Conservation (phyloP, 1,284 basidiomycete species). For the Ustilago tritici region DNA sequence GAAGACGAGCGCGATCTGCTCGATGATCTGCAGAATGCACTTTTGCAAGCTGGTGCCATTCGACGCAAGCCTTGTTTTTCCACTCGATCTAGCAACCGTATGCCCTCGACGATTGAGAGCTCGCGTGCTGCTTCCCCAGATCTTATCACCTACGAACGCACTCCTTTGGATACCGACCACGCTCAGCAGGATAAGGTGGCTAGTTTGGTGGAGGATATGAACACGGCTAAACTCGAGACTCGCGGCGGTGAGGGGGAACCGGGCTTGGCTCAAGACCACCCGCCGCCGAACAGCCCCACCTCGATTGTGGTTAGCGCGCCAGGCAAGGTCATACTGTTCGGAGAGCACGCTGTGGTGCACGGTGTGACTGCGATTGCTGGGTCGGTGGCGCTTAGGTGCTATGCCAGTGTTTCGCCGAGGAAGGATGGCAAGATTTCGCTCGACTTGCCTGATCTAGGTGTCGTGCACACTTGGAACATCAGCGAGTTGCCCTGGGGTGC, state of each 20-base stretch:
- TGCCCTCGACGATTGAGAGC: slow-evolving; percentile 23
- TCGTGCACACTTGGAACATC: slow-evolving; percentile 84
- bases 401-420: slow-evolving; percentile 82
- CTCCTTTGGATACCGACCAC: slow-evolving; percentile 37
- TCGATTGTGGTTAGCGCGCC: slow-evolving; percentile 74
- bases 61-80: slow-evolving; percentile 31
- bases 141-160: slow-evolving; percentile 38
- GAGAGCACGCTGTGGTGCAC: slow-evolving; percentile 98
- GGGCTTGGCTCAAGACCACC: slow-evolving; percentile 16
- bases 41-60: slow-evolving; percentile 91
- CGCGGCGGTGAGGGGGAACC: slow-evolving; percentile 61
- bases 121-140: slow-evolving; percentile 49
- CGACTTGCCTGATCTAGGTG: slow-evolving; percentile 84
- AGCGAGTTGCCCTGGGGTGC: slow-evolving; percentile 85
- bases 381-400: slow-evolving; percentile 94
- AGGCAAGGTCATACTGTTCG: slow-evolving; percentile 97
- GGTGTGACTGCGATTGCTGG: slow-evolving; percentile 96
- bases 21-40: slow-evolving; percentile 92
- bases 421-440: slow-evolving; percentile 81
- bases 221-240: slow-evolving; percentile 57
- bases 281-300: slow-evolving; percentile 32
- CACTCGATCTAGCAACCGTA: neutral
- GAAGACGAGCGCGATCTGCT: slow-evolving; percentile 93
- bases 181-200: slow-evolving; percentile 39
- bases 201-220: slow-evolving; percentile 52